Percentiles rank a stretch among this genome's conserved stretches.
Conservation (phyloP, 2,329 filamentous ascomycete species). For the Geosmithia flava region DNA sequence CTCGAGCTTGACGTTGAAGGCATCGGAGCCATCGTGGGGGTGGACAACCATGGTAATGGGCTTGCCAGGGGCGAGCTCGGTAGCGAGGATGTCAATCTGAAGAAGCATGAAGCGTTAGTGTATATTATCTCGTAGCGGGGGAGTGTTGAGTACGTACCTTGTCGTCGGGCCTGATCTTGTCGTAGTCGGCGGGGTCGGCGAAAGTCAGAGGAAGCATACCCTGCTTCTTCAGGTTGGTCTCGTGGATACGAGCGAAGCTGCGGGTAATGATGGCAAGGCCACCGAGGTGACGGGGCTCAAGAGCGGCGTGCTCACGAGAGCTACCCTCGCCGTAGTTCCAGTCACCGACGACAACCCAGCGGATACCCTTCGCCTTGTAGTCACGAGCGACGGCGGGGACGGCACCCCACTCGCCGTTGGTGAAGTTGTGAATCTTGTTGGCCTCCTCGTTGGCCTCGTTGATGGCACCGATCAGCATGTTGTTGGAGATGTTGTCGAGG, state of each 20-base stretch:
- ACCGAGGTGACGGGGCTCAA: slow-evolving; percentile 94
- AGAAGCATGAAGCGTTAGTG: slow-evolving; percentile 9
- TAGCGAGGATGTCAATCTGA: slow-evolving; percentile 71
- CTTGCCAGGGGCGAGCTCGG: slow-evolving; percentile 83
- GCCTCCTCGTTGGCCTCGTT: slow-evolving; percentile 93
- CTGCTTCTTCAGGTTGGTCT: slow-evolving; percentile 99
- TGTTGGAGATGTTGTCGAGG: slow-evolving; percentile 99
- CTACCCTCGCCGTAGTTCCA: slow-evolving; percentile 99
- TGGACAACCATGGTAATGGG: slow-evolving; percentile 86
- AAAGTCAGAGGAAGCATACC: slow-evolving; percentile 99
- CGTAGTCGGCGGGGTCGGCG: slow-evolving; percentile 87
- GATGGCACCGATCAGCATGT: slow-evolving; percentile 96
- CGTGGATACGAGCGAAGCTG: slow-evolving; percentile 97
- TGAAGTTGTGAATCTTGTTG: slow-evolving; percentile 92
- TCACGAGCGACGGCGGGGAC: slow-evolving; percentile 92
- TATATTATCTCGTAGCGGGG: background rate
- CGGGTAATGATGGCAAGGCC: slow-evolving; percentile 94
- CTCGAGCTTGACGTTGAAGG: slow-evolving; percentile 71
- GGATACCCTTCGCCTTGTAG: slow-evolving; percentile 94
- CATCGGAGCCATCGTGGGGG: slow-evolving; percentile 63
- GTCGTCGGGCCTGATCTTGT: slow-evolving; percentile 89
- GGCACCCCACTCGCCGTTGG: slow-evolving; percentile 71
- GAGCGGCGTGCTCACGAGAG: slow-evolving; percentile 95
- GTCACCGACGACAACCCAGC: slow-evolving; percentile 97
- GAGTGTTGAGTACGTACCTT: slow-evolving; percentile 36